Base-by-base conservation (phyloP, 371 early-diverging fungal genomes). In the Mortierella sp. region DNA sequence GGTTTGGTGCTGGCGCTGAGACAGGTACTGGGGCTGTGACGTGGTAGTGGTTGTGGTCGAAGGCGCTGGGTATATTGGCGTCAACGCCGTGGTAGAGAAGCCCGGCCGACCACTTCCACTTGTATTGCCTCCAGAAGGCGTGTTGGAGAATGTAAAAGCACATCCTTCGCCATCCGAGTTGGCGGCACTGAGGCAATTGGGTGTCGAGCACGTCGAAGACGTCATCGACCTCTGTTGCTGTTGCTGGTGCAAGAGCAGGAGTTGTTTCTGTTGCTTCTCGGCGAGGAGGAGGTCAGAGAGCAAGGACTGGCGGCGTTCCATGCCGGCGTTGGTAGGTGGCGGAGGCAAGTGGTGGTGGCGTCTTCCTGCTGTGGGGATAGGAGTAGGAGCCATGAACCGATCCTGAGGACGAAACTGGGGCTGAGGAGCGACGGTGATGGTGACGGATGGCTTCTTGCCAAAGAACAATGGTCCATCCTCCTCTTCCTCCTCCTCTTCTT, bases 261-360 rank as follows among this genome's bases (percentile, higher is more conserved):
- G 34, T 16, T 71, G 72, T 4, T 51, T 51, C 10, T 51, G 72
- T 16, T 73, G 73, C 19, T 73, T 73, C 43, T 73, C 73, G 19
- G 73, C 73, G 6, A 73, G 24, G 55, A 73, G 50, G 54, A 73
- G 53, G 43, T 73, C 55, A 21, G 73, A 73, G 24, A 73, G 53
- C 19, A 73, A 54, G 1, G 73, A 73, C 26, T 73, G 73, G 16
- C 73, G 73, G 2, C 73, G 31, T 14, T n/a, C 54, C 40, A 55
- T 73, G 10, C 73, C 73, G 4, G 64, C 64, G 37, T 64, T 64
- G 2, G 21, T 34, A 2, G 64, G 64, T 8, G 34, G 64, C 5
- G 64, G 37, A 2, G 64, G 64, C 64, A 64, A 10, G 34, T 37
- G 37, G 10, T 16, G 28, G 28, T 11, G 34, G 3, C 59, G 26